Percentiles rank a stretch among this genome's conserved stretches.
Conservation (phyloP, 495 filamentous ascomycete genomes). For the Trichoderma virens region DNA sequence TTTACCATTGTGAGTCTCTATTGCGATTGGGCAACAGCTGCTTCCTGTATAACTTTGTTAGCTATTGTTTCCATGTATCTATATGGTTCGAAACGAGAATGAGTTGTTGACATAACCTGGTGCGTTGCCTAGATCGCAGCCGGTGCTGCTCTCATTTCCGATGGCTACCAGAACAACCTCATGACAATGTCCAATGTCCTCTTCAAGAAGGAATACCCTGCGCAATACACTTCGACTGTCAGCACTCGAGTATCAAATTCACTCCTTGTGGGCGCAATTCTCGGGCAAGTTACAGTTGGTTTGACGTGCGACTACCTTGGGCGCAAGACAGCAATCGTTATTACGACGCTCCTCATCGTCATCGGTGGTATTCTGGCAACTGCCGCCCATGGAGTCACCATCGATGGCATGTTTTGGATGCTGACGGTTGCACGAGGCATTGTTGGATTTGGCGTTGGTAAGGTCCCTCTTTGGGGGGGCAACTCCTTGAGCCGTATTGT, state of each 20-base stretch:
- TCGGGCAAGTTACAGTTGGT: background rate
- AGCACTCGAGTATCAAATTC: background rate
- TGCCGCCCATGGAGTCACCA: background rate
- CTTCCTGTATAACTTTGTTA: too few species aligned
- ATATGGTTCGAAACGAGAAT: background rate
- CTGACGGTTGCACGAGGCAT: background rate
- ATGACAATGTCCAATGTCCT: constrained; percentile 2
- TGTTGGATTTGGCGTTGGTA: constrained; percentile 1
- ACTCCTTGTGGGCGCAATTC: background rate
- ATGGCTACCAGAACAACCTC: constrained; percentile 2
- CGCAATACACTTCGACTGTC: background rate
- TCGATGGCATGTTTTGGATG: constrained; percentile 1
- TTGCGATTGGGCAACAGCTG: background rate
- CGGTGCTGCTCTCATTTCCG: background rate
- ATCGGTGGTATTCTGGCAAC: background rate
- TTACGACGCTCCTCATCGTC: background rate
- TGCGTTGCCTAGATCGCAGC: background rate
- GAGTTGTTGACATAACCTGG: background rate
- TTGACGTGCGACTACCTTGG: background rate
- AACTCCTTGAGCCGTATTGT: background rate
- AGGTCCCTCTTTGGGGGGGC: background rate
- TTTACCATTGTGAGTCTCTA: background rate
- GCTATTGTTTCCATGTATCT: too few species aligned
- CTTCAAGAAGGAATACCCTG: background rate
- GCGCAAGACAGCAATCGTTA: background rate